Evolutionary conservation across 2,329 filamentous ascomycete species (phyloP).

Genomic region (Aspergillus bombycis): DNA sequence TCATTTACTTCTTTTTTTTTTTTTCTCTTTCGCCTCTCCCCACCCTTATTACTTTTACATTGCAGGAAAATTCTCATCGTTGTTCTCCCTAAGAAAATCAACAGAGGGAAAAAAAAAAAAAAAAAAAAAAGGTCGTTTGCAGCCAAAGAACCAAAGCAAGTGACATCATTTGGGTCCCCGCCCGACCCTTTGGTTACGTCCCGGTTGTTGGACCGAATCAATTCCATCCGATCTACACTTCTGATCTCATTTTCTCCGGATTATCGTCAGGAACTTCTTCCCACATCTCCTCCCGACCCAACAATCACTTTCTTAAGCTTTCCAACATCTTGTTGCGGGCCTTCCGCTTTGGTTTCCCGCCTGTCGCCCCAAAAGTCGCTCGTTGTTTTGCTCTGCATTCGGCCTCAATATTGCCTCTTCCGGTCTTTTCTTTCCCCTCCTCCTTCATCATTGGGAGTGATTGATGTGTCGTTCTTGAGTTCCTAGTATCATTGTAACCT

Average conservation of each 20-base stretch:
- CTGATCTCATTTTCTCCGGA: conserved; percentile 20
- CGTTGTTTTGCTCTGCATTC: conserved; percentile 1
- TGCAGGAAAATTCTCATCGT: not conserved
- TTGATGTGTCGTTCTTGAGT: not conserved
- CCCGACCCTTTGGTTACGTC: not conserved
- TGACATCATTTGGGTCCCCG: not conserved
- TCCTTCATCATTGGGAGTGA: not conserved
- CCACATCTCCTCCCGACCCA: not conserved
- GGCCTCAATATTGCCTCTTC: conserved; percentile 4
- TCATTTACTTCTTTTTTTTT: conserved; percentile 1
- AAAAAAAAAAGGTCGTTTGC: not conserved
- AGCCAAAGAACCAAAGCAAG: not conserved
- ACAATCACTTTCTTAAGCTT: conserved; percentile 4
- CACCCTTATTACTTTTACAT: not conserved
- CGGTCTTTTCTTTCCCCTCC: not conserved
- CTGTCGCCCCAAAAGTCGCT: not conserved
- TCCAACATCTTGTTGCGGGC: not conserved
- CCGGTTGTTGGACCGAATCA: not conserved
- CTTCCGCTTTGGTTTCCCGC: conserved; percentile 4
- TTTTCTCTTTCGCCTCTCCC: conserved; percentile 2
- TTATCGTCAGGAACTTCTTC: conserved; percentile 1
- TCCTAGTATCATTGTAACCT: conserved; percentile 6
- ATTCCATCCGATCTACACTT: conserved; percentile 19
- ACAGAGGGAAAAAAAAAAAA: no score
- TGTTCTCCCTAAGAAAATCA: not conserved